These are phyloP conservation scores for Articulospora tetracladia DNA, from an alignment of 495 filamentous ascomycete genomes.

Conservation along the genomic window DNA sequence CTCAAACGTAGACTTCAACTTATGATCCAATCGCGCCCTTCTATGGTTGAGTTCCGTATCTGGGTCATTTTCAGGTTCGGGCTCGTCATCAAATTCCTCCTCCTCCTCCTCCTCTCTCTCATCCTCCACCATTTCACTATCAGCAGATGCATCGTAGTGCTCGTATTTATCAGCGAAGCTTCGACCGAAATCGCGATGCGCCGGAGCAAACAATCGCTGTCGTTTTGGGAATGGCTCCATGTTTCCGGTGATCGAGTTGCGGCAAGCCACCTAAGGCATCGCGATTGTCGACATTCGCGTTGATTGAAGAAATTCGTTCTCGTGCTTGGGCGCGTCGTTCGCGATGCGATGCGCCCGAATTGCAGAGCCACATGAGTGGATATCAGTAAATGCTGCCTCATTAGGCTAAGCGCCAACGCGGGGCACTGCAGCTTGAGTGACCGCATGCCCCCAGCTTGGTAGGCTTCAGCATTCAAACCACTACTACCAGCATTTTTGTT, in stretches of 20 bases:
- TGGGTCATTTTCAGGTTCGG: constrained; percentile 39
- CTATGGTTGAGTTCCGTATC: constrained; percentile 46
- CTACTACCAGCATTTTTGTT: too few species aligned
- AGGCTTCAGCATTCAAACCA: neutral
- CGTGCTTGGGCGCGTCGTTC: too few species aligned
- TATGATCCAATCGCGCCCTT: constrained; percentile 57
- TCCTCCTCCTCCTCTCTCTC: constrained; percentile 28
- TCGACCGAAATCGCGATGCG: constrained; percentile 6
- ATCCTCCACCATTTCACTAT: constrained; percentile 19
- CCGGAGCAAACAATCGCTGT: constrained; percentile 41
- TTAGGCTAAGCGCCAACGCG: neutral
- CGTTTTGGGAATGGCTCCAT: constrained; percentile 62
- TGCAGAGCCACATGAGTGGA: too few species aligned
- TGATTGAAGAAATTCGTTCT: too few species aligned
- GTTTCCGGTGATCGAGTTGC: neutral
- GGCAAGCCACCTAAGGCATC: neutral
- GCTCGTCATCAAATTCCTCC: constrained; percentile 27
- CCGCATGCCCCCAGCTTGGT: neutral
- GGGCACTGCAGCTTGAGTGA: neutral
- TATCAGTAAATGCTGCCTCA: neutral
- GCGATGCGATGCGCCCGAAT: too few species aligned
- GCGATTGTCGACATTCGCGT: too few species aligned
- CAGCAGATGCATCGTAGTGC: constrained; percentile 10
- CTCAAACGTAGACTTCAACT: constrained; percentile 78
- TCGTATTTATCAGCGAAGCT: constrained; percentile 10